Evolutionary conservation across 192 early-diverging fungal genomes (phyloP).

Genomic region (Neocallimastix lanati): DNA sequence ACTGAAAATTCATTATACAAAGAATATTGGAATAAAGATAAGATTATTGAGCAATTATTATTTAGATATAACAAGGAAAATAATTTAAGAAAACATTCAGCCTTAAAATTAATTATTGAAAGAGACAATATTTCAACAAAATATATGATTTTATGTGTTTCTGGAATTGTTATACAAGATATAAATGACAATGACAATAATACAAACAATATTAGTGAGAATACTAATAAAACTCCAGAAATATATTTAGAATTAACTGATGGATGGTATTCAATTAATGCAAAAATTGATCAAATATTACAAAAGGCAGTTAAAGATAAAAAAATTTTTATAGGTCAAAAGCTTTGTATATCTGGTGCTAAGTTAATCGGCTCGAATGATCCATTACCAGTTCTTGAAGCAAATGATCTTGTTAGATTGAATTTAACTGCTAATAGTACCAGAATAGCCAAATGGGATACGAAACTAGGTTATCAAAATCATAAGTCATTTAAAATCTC

Average conservation of each 20-base stretch:
- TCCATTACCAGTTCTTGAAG: constrained; percentile 16
- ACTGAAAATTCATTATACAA: constrained; percentile 21
- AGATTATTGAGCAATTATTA: constrained; percentile 34
- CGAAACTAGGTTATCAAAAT: constrained; percentile 34
- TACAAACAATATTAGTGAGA: not conserved
- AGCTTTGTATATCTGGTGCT: constrained; percentile 36
- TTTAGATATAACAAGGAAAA: constrained; percentile 57
- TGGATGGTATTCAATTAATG: constrained; percentile 50
- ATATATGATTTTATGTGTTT: constrained; percentile 43
- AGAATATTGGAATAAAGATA: constrained; percentile 14
- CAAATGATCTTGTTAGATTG: constrained; percentile 9
- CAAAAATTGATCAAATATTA: constrained; percentile 25
- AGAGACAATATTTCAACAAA: constrained; percentile 27
- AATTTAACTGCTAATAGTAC: constrained; percentile 33
- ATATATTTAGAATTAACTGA: constrained; percentile 31
- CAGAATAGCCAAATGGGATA: constrained; percentile 34
- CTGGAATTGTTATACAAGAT: constrained; percentile 12
- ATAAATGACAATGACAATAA: not conserved
- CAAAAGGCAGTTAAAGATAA: constrained; percentile 10
- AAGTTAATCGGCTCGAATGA: constrained; percentile 9
- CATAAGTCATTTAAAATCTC: not conserved
- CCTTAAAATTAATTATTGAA: constrained; percentile 43
- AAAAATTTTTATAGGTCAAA: constrained; percentile 32
- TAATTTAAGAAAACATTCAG: constrained; percentile 34
- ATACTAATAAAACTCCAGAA: not conserved